Conservation (phyloP, 2,329 filamentous ascomycete species). For the Trichoderma sp. region DNA sequence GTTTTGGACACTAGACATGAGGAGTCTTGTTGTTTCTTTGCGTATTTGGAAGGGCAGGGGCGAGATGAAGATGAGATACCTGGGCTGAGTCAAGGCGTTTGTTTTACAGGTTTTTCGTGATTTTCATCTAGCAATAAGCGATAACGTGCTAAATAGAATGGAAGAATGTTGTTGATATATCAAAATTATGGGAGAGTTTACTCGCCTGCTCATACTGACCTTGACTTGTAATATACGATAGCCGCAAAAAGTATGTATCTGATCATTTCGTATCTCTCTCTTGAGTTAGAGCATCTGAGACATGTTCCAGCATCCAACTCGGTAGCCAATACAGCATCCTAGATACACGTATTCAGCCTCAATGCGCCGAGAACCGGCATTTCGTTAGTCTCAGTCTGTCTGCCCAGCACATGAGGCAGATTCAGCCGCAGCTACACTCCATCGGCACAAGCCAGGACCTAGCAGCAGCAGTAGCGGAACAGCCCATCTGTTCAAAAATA, state of each 20-base stretch:
- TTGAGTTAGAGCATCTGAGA: too few species aligned
- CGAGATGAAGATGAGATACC: not conserved
- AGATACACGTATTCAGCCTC: not conserved
- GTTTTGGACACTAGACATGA: not conserved
- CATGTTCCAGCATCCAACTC: too few species aligned
- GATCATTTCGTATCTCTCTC: not conserved
- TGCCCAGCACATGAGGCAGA: not conserved
- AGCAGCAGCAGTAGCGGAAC: not conserved
- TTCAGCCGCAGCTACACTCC: not conserved
- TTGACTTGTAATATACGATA: not conserved
- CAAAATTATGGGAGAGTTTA: not conserved
- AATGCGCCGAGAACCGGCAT: not conserved
- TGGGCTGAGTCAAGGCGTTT: not conserved
- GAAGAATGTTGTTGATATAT: not conserved
- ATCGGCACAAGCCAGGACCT: not conserved
- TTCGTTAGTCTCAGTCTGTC: not conserved
- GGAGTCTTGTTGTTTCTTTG: not conserved
- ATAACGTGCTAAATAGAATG: not conserved
- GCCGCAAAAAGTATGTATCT: not conserved
- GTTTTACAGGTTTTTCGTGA: not conserved
- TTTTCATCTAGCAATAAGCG: not conserved
- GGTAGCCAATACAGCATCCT: not conserved
- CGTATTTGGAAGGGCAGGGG: not conserved
- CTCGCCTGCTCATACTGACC: not conserved
- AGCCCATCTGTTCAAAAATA: not conserved